A percentile compares a stretch with the other conserved stretches of the same genome.
Evolutionary conservation across 192 early-diverging fungal species (phyloP).

Genomic region (Podila verticillata): DNA sequence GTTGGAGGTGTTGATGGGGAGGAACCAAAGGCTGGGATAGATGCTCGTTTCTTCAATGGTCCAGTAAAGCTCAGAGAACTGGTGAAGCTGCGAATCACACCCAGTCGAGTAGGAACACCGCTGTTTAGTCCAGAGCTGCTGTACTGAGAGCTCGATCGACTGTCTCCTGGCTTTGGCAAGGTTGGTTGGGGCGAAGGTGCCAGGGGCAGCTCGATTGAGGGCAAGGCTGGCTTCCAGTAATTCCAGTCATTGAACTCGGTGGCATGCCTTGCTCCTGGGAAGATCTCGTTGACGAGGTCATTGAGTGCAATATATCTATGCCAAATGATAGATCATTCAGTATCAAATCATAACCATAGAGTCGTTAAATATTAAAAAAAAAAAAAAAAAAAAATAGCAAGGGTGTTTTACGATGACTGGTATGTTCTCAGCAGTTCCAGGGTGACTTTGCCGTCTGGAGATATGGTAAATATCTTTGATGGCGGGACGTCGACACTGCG

Average conservation of each 20-base stretch:
- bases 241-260: conserved; percentile 87
- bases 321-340: neutral
- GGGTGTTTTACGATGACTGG: conserved; percentile 83
- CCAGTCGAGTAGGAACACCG: conserved; percentile 19
- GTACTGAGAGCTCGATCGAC: conserved; percentile 10
- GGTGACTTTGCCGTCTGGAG: conserved; percentile 88
- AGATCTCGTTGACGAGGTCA: conserved; percentile 95
- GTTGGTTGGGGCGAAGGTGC: conserved; percentile 36
- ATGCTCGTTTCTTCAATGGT: conserved; percentile 18
- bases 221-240: conserved; percentile 75
- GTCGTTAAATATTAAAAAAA: neutral
- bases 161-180: conserved; percentile 44
- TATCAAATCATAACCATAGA: neutral
- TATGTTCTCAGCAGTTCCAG: conserved; percentile 87
- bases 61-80: conserved; percentile 30
- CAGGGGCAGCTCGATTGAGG: conserved; percentile 59
- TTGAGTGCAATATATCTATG: conserved; percentile 83
- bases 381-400: conserved; percentile 7
- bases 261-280: conserved; percentile 73
- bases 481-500: conserved; percentile 92
- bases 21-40: conserved; percentile 31
- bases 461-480: conserved; percentile 96
- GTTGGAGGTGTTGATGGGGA: conserved; percentile 6
- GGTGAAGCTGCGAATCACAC: conserved; percentile 51
- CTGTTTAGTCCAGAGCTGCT: neutral